Conservation (phyloP, 768 basidiomycete genomes). For the Lactarius tabidus region DNA sequence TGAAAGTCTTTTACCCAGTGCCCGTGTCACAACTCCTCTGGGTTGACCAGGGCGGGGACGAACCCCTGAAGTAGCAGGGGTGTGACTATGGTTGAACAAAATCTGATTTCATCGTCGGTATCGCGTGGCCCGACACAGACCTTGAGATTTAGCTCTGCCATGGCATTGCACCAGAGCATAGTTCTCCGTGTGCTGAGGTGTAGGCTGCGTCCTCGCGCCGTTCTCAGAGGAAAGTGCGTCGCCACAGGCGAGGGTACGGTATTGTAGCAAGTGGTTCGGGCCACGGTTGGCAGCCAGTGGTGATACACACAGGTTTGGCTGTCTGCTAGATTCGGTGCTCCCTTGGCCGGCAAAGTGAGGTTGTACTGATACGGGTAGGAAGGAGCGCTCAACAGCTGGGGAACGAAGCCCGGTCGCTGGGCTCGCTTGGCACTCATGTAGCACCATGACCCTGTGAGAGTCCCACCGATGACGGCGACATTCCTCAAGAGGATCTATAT, state of each 20-base stretch:
- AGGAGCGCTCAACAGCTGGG: slow-evolving; percentile 13
- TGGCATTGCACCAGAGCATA: not conserved
- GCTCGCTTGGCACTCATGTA: slow-evolving; percentile 19
- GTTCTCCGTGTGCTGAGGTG: slow-evolving; percentile 16
- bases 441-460: slow-evolving; percentile 13
- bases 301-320: not conserved
- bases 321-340: slow-evolving; percentile 16
- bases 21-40: too few relatives aligned
- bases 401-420: slow-evolving; percentile 13
- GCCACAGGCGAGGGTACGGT: not conserved
- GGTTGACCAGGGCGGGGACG: too few relatives aligned
- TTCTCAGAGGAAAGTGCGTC: slow-evolving; percentile 7
- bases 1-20: too few relatives aligned
- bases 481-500: slow-evolving; percentile 18
- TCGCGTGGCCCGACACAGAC: too few relatives aligned
- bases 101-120: too few relatives aligned
- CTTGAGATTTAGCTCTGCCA: too few relatives aligned
- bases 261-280: slow-evolving; percentile 12
- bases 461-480: slow-evolving; percentile 10
- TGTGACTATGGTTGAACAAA: too few relatives aligned
- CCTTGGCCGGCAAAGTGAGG: slow-evolving; percentile 1
- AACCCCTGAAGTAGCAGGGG: too few relatives aligned
- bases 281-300: slow-evolving; percentile 2
- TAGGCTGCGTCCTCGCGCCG: slow-evolving; percentile 13
- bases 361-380: not conserved